These are phyloP conservation scores for Eucalyptus cladocalyx DNA, from an alignment of 345 rosid genomes.

Conservation along the genomic window DNA sequence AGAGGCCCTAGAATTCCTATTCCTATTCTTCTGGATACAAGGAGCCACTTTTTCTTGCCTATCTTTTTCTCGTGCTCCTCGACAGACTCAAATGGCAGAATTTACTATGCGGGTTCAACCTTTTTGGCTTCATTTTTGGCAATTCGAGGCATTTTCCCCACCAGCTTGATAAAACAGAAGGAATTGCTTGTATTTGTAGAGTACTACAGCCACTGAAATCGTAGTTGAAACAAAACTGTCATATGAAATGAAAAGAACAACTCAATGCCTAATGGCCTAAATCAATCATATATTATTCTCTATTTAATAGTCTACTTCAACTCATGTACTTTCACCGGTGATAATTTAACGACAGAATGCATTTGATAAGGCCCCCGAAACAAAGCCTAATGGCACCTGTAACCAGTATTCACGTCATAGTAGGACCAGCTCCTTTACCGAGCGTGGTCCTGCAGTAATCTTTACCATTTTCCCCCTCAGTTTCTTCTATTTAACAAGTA, in stretches of 20 bases:
- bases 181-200: not conserved
- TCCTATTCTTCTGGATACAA: not conserved
- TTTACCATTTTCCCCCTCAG: not conserved
- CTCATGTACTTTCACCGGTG: not conserved
- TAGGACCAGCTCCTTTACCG: not conserved
- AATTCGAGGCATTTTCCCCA: not conserved
- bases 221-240: not conserved
- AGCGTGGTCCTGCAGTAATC: not conserved
- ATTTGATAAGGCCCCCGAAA: not conserved
- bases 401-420: not conserved
- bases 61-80: not conserved
- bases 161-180: not conserved
- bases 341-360: not conserved
- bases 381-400: not conserved
- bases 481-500: not conserved
- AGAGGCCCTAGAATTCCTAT: not conserved
- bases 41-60: not conserved
- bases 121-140: not conserved
- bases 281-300: not conserved
- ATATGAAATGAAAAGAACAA: not conserved
- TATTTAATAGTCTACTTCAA: not conserved
- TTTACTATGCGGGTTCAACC: not conserved
- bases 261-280: not conserved
- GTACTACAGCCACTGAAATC: not conserved
- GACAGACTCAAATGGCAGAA: not conserved